These are phyloP conservation scores for Gliomastix tumulicola DNA, from an alignment of 2,329 filamentous ascomycete genomes.

Conservation along the genomic window DNA sequence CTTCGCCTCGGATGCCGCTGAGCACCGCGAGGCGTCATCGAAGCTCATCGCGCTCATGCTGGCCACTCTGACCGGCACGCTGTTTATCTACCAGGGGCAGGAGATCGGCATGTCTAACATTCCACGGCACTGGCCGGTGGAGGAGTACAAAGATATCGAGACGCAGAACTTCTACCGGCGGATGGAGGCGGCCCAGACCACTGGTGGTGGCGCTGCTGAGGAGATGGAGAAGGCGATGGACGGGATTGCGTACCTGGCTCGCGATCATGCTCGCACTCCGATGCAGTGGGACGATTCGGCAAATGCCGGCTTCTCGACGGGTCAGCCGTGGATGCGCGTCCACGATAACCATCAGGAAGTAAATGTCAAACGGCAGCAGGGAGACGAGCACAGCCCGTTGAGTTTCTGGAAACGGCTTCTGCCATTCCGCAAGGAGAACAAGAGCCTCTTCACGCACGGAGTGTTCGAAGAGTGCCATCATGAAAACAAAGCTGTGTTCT, in stretches of 20 bases:
- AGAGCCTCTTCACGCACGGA: slow-evolving; percentile 23
- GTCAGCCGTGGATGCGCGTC: slow-evolving; percentile 8
- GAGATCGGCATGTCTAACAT: slow-evolving; percentile 60
- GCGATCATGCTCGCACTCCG: slow-evolving; percentile 60
- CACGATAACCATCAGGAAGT: slow-evolving; percentile 5
- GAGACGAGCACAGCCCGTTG: slow-evolving; percentile 3
- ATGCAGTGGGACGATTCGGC: slow-evolving; percentile 51
- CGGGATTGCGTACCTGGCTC: slow-evolving; percentile 25
- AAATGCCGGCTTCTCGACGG: slow-evolving; percentile 25
- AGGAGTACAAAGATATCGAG: slow-evolving; percentile 42
- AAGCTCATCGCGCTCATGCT: slow-evolving; percentile 54
- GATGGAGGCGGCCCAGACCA: slow-evolving; percentile 17
- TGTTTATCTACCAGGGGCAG: slow-evolving; percentile 62
- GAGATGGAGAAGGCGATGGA: slow-evolving; percentile 18
- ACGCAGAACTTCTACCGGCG: slow-evolving; percentile 34
- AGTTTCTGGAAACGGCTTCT: slow-evolving; percentile 22
- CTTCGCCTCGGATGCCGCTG: slow-evolving; percentile 41
- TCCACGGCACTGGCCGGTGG: slow-evolving; percentile 46
- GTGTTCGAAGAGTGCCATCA: slow-evolving; percentile 18
- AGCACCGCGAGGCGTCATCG: slow-evolving; percentile 38
- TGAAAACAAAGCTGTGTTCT: slow-evolving; percentile 10
- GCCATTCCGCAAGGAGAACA: slow-evolving; percentile 19
- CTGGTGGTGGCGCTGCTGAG: no score
- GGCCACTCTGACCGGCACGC: slow-evolving; percentile 46
- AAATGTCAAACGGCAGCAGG: slow-evolving; percentile 6